A percentile compares a stretch with the other conserved stretches of the same genome.
Evolutionary conservation across 1,284 basidiomycete species (phyloP).

Genomic region (Irpex lacteus): DNA sequence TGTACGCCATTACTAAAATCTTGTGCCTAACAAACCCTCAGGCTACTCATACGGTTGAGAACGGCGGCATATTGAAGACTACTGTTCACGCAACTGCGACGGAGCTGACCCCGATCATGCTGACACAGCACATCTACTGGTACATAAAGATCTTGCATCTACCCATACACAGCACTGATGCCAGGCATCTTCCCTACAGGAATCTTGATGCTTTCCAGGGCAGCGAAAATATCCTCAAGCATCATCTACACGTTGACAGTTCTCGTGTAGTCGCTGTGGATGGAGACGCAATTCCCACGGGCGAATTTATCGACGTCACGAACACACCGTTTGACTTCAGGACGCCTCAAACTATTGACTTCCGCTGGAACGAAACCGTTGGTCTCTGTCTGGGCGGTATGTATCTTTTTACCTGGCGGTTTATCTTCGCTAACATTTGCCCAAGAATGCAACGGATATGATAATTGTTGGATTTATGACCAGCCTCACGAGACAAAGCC

Average conservation of each 20-base stretch:
- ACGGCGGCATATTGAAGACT: constrained; percentile 44
- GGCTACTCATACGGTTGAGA: constrained; percentile 49
- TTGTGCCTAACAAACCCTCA: constrained; percentile 18
- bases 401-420: constrained; percentile 3
- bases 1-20: neutral
- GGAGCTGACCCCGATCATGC: constrained; percentile 56
- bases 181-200: constrained; percentile 25
- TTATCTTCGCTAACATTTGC: neutral
- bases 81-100: constrained; percentile 45
- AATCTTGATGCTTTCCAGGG: constrained; percentile 55
- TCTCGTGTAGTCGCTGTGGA: constrained; percentile 45
- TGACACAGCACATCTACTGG: constrained; percentile 57
- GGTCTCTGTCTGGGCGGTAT: constrained; percentile 38
- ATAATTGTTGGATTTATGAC: constrained; percentile 20
- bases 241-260: constrained; percentile 41
- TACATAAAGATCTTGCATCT: constrained; percentile 16
- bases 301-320: constrained; percentile 39
- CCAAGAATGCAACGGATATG: constrained; percentile 12
- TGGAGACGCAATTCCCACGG: constrained; percentile 47
- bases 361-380: constrained; percentile 39
- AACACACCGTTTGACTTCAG: constrained; percentile 47
- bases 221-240: constrained; percentile 41
- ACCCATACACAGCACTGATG: neutral
- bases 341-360: constrained; percentile 36
- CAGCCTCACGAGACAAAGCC: constrained; percentile 10